Evolutionary conservation across 2,329 filamentous ascomycete genomes (phyloP).

Genomic region (Colletotrichum limetticola): DNA sequence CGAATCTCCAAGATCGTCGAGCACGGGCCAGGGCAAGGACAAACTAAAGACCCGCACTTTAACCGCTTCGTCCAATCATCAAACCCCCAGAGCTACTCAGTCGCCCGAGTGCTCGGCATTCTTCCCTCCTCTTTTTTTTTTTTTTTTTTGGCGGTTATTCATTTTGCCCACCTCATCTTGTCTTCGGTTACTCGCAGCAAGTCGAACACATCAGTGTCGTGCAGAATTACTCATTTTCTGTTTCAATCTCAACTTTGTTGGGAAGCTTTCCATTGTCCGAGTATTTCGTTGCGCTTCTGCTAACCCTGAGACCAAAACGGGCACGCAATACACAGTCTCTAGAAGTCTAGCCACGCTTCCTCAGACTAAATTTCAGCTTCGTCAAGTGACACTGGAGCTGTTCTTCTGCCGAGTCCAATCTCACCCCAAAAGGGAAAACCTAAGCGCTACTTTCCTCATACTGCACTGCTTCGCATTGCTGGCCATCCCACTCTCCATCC

Average conservation of each 20-base stretch:
- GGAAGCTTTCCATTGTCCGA: neutral
- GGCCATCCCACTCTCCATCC: constrained; percentile 21
- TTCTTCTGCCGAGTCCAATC: constrained; percentile 9
- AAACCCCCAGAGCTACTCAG: no score
- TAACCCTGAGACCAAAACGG: neutral
- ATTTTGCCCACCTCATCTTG: neutral
- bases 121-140: neutral
- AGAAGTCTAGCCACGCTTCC: neutral
- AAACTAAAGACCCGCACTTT: neutral
- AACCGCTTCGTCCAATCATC: neutral
- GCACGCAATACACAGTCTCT: neutral
- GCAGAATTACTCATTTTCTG: neutral
- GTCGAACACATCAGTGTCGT: neutral
- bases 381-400: constrained; percentile 32
- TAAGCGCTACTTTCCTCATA: constrained; percentile 31
- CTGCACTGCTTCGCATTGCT: constrained; percentile 24
- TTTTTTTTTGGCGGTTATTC: neutral
- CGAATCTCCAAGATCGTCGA: neutral
- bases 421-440: constrained; percentile 9
- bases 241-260: neutral
- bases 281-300: neutral
- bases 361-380: neutral
- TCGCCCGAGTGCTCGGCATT: neutral
- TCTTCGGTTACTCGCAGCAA: neutral
- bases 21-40: neutral